A percentile compares a stretch with the other conserved stretches of the same genome.
These are phyloP conservation scores for Venturiaceae sp. DNA, from an alignment of 2,329 filamentous ascomycete genomes.

Conservation along the genomic window DNA sequence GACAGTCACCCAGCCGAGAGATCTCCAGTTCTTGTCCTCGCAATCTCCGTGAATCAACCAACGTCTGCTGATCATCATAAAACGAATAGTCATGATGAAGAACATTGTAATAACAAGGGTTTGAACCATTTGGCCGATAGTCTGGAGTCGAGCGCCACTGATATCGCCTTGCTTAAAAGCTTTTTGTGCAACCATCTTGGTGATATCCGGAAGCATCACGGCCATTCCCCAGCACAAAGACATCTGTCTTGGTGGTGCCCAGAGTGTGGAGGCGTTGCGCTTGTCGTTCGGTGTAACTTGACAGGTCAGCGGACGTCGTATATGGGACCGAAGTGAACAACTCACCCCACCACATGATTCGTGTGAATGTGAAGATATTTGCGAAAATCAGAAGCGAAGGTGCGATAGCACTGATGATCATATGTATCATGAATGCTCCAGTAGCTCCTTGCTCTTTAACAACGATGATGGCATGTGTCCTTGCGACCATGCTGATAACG, in stretches of 20 bases:
- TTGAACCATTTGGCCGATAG: not conserved
- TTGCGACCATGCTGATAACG: not conserved
- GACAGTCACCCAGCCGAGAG: slow-evolving; percentile 1
- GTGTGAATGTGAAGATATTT: slow-evolving; percentile 6
- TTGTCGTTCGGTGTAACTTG: slow-evolving; percentile 4
- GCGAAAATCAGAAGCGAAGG: not conserved
- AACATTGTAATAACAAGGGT: not conserved
- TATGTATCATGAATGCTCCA: not conserved
- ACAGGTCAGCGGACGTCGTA: not conserved
- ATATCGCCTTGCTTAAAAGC: not conserved
- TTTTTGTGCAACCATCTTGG: slow-evolving; percentile 2
- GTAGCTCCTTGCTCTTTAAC: slow-evolving; percentile 3
- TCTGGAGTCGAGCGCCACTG: not conserved
- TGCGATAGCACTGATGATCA: not conserved
- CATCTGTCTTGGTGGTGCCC: not conserved
- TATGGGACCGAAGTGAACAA: not conserved
- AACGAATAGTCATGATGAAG: not conserved
- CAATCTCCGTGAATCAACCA: slow-evolving; percentile 2
- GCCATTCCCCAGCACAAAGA: not conserved
- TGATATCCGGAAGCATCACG: slow-evolving; percentile 1
- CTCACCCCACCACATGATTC: slow-evolving; percentile 7
- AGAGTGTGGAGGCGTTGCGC: not conserved
- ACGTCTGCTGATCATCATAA: slow-evolving; percentile 6
- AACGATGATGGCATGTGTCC: not conserved
- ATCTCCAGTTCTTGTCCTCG: slow-evolving; percentile 3